Base-by-base conservation (phyloP, 2,329 filamentous ascomycete species). In the Fusarium zealandicum region DNA sequence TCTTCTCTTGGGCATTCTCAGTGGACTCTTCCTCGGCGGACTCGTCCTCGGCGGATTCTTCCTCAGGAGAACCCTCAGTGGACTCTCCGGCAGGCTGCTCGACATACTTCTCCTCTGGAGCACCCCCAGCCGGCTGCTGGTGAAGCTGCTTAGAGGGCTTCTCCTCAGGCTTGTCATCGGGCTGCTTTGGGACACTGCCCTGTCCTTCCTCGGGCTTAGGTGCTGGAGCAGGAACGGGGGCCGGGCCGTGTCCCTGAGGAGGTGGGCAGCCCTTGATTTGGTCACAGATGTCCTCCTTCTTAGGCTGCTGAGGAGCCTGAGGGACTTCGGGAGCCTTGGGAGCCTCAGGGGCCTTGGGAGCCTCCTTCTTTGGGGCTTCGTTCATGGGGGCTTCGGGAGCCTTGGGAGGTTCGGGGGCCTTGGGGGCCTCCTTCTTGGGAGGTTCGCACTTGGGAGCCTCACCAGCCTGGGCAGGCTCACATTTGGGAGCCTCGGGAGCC, bases 271-370 rank as follows among this genome's bases (percentile, higher is more conserved):
- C 36, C 30, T 39, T 36, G 49, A 42, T 32, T 31, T 51, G 59
- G 10, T 54, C 35, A 35, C 57, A 60, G 16, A 60, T 51, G 4
- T 56, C 13, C 32, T 39, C 51, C 20, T 60, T 31, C 43, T 57
- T 54, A 7, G 20, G 39, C 13, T 41, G 20, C 16, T 47, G 27
- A n/a, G 49, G 49, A 45, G 41, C 40, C 3, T 30, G 18, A 20
- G 22, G 22, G 22, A 8, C 22, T 8, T 25, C 22, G 7, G 22
- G 22, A 8, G 22, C 20, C 20, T 22, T 22, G 20, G 20, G 20
- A 22, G 20, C 20, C n/a, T 28, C 22, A 8, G 31, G 31, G 8
- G 31, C 31, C 12, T n/a, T 16, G 31, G 31, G 31, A 16, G 13
- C 30, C 9, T 32, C 30, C 6, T 32, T n/a, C n/a, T n/a, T n/a